phyloP scores from a whole-genome alignment of 2,329 filamentous ascomycete genomes.

The Ophiosphaerella korrae region DNA sequence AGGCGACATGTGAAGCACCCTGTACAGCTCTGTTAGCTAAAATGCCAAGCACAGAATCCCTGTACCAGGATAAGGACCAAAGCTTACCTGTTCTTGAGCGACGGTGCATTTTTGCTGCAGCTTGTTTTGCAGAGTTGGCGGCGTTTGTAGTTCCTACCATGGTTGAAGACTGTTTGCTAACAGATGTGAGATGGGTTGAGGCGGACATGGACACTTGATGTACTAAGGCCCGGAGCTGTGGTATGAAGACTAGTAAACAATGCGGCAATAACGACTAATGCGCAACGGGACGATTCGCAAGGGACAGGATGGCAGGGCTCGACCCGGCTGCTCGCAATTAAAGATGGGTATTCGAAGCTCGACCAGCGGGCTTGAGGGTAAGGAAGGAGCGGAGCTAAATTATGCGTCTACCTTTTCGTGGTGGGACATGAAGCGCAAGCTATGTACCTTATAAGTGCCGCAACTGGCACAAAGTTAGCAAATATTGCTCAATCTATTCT shows the following conservation, averaged over 20 bases:
- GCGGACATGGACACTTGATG: constrained; percentile 56
- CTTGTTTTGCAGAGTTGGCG: constrained; percentile 57
- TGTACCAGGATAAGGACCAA: constrained; percentile 39
- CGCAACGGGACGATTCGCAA: constrained; percentile 49
- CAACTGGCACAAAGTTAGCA: constrained; percentile 44
- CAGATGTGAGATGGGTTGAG: constrained; percentile 48
- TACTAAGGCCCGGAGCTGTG: constrained; percentile 48
- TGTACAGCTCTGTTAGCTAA: constrained; percentile 49
- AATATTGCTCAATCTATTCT: constrained; percentile 56
- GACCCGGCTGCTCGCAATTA: constrained; percentile 50
- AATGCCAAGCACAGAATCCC: constrained; percentile 42
- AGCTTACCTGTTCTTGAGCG: constrained; percentile 89
- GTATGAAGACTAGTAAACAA: constrained; percentile 49
- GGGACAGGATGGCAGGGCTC: constrained; percentile 49
- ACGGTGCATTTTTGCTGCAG: constrained; percentile 86
- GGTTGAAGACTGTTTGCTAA: constrained; percentile 51
- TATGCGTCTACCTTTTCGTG: constrained; percentile 50
- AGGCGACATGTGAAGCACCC: constrained; percentile 72
- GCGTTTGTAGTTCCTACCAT: constrained; percentile 57
- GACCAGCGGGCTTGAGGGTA: constrained; percentile 54
- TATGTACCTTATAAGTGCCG: constrained; percentile 56
- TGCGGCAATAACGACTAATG: constrained; percentile 49
- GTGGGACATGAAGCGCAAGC: constrained; percentile 37
- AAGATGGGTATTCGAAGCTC: constrained; percentile 56
- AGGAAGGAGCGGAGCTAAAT: constrained; percentile 52